These are phyloP conservation scores for Termitomyces eurrhizus DNA, from an alignment of 768 basidiomycete genomes.

Conservation along the genomic window DNA sequence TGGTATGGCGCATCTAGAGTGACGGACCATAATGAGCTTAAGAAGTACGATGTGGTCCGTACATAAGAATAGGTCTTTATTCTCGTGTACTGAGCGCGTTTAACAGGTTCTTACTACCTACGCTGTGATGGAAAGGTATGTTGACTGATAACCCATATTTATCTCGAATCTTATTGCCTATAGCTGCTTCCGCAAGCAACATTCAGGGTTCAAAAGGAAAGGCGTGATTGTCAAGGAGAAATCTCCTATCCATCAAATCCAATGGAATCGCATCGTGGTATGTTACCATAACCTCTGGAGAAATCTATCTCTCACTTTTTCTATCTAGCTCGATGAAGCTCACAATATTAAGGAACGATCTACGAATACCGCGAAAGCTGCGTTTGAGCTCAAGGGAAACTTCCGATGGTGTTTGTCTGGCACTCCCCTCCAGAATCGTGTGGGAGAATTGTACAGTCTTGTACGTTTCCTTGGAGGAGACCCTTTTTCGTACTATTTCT, in stretches of 20 bases:
- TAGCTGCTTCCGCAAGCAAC: slow-evolving; percentile 89
- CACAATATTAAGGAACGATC: slow-evolving; percentile 97
- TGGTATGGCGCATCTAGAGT: slow-evolving; percentile 87
- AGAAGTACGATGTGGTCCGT: slow-evolving; percentile 84
- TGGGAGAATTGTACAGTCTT: slow-evolving; percentile 97
- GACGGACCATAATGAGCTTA: slow-evolving; percentile 59
- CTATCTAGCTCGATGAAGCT: slow-evolving; percentile 79
- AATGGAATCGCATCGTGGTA: slow-evolving; percentile 82
- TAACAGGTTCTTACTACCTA: slow-evolving; percentile 78
- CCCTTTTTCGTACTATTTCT: slow-evolving; percentile 90
- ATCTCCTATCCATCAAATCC: slow-evolving; percentile 77
- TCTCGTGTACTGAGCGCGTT: background rate
- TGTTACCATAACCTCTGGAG: slow-evolving; percentile 22
- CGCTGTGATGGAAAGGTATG: slow-evolving; percentile 72
- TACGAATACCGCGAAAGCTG: slow-evolving; percentile 96
- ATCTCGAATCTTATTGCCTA: background rate
- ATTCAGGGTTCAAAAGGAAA: slow-evolving; percentile 87
- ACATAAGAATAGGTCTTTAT: background rate
- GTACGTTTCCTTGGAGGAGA: slow-evolving; percentile 91
- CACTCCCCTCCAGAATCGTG: slow-evolving; percentile 94
- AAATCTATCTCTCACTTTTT: background rate
- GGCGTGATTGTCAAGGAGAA: slow-evolving; percentile 82
- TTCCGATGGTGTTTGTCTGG: slow-evolving; percentile 96
- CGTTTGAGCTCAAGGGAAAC: slow-evolving; percentile 79
- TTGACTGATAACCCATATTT: background rate